phyloP scores from a whole-genome alignment of 1,284 basidiomycete species.

The Papiliotrema fonsecae region DNA sequence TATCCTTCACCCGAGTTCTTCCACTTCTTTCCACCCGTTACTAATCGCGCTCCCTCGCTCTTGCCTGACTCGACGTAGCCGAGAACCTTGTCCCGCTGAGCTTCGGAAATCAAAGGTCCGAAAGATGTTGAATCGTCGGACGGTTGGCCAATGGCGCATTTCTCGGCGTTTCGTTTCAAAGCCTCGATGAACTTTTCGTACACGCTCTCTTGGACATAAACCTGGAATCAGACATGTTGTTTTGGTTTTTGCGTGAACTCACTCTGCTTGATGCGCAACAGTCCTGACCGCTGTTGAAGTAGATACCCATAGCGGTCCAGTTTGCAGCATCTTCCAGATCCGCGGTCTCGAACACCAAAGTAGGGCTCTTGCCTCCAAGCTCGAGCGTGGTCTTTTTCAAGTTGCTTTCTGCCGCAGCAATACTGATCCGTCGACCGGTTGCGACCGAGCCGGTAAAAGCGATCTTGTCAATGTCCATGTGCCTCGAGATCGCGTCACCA shows the following conservation, averaged over 20 bases:
- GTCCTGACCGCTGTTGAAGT: conserved; percentile 35
- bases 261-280: conserved; percentile 66
- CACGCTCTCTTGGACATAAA: conserved; percentile 77
- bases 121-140: conserved; percentile 68
- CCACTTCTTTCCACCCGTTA: conserved; percentile 65
- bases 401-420: conserved; percentile 75
- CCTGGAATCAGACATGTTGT: conserved; percentile 11
- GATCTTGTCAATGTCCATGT: conserved; percentile 72
- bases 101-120: conserved; percentile 79
- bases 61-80: conserved; percentile 83
- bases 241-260: neutral
- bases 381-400: conserved; percentile 64
- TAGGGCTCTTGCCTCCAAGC: conserved; percentile 54
- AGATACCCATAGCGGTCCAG: conserved; percentile 41
- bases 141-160: conserved; percentile 65
- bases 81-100: conserved; percentile 85
- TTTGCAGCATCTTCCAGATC: conserved; percentile 69
- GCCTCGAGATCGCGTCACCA: conserved; percentile 73
- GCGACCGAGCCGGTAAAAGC: conserved; percentile 60
- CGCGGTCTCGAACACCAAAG: conserved; percentile 50
- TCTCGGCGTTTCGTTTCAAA: conserved; percentile 64
- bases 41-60: conserved; percentile 71
- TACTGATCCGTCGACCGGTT: conserved; percentile 79
- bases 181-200: conserved; percentile 74
- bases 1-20: conserved; percentile 32